These are phyloP conservation scores for Exophiala sp. DNA, from an alignment of 2,329 filamentous ascomycete species.

Conservation along the genomic window DNA sequence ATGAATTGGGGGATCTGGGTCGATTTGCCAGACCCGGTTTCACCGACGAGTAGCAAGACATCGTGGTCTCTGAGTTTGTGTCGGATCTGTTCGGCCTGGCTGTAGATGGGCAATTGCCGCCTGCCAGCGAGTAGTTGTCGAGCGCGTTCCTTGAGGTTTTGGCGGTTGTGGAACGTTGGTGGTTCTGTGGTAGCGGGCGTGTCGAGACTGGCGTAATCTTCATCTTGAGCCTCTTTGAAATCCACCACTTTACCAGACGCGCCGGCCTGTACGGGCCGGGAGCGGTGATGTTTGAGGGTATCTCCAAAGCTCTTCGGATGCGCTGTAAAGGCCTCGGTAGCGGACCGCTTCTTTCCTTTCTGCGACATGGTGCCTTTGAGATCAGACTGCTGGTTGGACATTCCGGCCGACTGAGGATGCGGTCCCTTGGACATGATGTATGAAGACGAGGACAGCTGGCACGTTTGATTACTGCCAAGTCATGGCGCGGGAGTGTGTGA, in stretches of 20 bases:
- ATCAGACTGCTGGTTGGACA: neutral
- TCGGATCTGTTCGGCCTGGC: constrained; percentile 64
- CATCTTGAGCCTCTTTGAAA: neutral
- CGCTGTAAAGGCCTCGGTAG: neutral
- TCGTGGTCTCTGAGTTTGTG: constrained; percentile 58
- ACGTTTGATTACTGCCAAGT: too few relatives aligned
- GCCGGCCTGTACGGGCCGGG: neutral
- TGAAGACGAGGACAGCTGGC: too few relatives aligned
- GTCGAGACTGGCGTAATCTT: neutral
- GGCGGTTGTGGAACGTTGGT: neutral
- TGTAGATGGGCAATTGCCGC: constrained; percentile 73
- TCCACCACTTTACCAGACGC: neutral
- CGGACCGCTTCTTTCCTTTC: constrained; percentile 1
- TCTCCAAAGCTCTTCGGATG: neutral
- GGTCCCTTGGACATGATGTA: neutral
- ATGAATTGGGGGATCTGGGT: constrained; percentile 94
- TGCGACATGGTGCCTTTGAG: neutral
- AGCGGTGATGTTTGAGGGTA: neutral
- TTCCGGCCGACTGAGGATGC: neutral
- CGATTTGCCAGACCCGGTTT: constrained; percentile 94
- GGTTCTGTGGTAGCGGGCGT: neutral
- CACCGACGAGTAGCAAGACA: constrained; percentile 79
- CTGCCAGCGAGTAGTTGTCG: constrained; percentile 48
- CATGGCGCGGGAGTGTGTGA: too few relatives aligned
- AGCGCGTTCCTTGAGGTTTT: constrained; percentile 38